Base-by-base conservation (phyloP, 768 basidiomycete species). In the Butyriboletus loyo region DNA sequence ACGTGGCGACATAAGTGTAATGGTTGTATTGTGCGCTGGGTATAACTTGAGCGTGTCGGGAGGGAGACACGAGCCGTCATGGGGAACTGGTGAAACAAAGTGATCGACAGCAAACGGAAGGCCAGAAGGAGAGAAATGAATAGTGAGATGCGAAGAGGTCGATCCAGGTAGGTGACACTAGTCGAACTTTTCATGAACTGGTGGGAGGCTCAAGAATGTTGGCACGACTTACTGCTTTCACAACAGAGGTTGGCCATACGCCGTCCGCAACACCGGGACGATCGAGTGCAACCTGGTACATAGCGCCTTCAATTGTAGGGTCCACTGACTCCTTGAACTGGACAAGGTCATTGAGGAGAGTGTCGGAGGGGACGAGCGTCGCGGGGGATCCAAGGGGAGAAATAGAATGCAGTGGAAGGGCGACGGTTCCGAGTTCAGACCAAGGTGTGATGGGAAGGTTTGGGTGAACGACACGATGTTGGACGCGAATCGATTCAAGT, bases 201-300 rank as follows among this genome's bases (percentile, higher is more conserved):
- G 52, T 45, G 58, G 54, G 59, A 44, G 17, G 36, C 17, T 32
- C 34, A 17, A n/a, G 72, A 76, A 57, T 54, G 87, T 84, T 49
- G 76, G 81, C 0, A 81, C 78, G 82, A 85, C 56, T 76, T 64
- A 44, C 75, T 66, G 57, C 77, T 75, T 52, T 76, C 57, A 63
- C 65, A 15, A 66, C 59, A 9, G 68, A 72, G 35, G 67, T 66
- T 31, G 68, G 53, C 68, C 70, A 69, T 21, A 55, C 49, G 35
- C 58, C 59, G 50, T 76, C 75, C 21, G 65, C 66, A 22, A 72
- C 72, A 35, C 72, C 78, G 45, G 80, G 73, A 51, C 62, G 75
- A 54, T 73, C 71, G 57, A 92, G 72, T 40, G 90, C 86, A 41
- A 92, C 70, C 71, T 92, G 89, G 68, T 91, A 91, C 50, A 86